Evolutionary conservation across 2,329 filamentous ascomycete species (phyloP), one percentile per base, ranked within the genome.

Genomic region (Verticillium longisporum): DNA sequence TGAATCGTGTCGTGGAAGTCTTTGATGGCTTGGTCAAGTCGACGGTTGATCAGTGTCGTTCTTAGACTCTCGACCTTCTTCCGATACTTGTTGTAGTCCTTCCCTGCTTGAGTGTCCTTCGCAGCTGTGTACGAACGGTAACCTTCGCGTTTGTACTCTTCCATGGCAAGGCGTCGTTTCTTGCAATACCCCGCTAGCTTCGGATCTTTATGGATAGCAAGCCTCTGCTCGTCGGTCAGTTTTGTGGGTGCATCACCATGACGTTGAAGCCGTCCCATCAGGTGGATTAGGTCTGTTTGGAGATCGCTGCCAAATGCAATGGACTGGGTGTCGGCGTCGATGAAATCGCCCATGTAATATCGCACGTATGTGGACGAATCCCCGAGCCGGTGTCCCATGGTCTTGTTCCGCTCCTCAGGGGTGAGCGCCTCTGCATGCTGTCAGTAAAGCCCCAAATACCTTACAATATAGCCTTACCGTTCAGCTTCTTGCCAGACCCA

Each of bases 1-100:
- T 69, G 36, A 41, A 69, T 60, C 14, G 62, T 67, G 34, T 64
- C 56, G 59, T 68, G 58, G 55, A 68, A 68, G 21, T 67, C 60
- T 45, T 61, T 37, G 45, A 68, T 67, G 37, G 61, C 61, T 38
- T 64, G 62, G n/a, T 65, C 26, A 41, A 68, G 65, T 53, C 60
- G 57, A 15, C 15, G 57, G 10, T 61, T 50, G 18, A 55, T 66
- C 59, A 68, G 60, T 60, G 62, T 18, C 21, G 36, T 55, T 61
- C 62, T 65, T 31, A 64, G 55, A 54, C 26, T 65, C 53, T 67
- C 66, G 18, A 67, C 64, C 53, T 67, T 59, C 37, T 55, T 58
- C 62, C 64, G 53, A 56, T n/a, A 59, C 56, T 60, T 54, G 57
- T 63, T 58, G 59, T 68, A 60, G 61, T 31, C 50, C 33, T 63